phyloP scores from a whole-genome alignment of 257 asterid genomes.

The Prunella vulgaris region DNA sequence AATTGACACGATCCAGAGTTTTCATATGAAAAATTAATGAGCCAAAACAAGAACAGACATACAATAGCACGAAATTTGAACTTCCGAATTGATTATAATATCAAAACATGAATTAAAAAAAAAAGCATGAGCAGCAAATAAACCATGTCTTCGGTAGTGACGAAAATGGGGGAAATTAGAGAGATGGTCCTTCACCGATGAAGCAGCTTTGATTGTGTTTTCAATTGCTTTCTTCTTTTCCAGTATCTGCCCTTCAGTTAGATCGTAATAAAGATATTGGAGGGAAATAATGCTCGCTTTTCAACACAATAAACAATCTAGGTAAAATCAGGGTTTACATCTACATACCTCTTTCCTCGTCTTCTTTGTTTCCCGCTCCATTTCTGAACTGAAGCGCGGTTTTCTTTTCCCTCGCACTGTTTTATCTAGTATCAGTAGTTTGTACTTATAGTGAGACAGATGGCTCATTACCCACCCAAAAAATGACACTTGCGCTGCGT shows the following conservation, averaged over 20 bases:
- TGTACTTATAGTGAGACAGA: too few species aligned
- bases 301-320: not conserved
- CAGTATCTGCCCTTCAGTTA: slow-evolving; percentile 46
- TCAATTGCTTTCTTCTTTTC: slow-evolving; percentile 60
- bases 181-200: slow-evolving; percentile 52
- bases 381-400: slow-evolving; percentile 11
- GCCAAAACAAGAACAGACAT: not conserved
- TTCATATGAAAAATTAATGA: not conserved
- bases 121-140: slow-evolving; percentile 4
- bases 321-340: not conserved
- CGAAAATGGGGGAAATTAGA: slow-evolving; percentile 47
- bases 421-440: slow-evolving; percentile 33
- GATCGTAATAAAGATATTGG: not conserved
- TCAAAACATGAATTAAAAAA: not conserved
- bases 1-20: not conserved
- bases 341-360: slow-evolving; percentile 47
- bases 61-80: not conserved
- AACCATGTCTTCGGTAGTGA: slow-evolving; percentile 53
- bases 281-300: not conserved
- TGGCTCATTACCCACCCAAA: too few species aligned
- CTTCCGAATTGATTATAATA: not conserved
- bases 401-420: slow-evolving; percentile 1
- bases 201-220: slow-evolving; percentile 47
- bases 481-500: too few species aligned
- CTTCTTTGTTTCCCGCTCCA: slow-evolving; percentile 42